Evolutionary conservation across 257 asterid species (phyloP), one percentile per base, ranked within the genome.

Genomic region (Penstemon davidsonii): DNA sequence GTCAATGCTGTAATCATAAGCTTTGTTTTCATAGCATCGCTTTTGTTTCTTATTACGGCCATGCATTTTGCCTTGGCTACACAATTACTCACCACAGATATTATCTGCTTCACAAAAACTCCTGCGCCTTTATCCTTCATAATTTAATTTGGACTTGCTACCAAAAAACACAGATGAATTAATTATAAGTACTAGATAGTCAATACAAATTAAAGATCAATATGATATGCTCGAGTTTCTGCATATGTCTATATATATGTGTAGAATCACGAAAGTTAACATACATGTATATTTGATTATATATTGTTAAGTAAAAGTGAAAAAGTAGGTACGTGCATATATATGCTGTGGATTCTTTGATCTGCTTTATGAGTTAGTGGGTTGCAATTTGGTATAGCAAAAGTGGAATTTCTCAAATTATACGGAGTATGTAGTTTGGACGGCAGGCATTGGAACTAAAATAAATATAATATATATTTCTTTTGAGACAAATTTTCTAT

Each of bases 21-120:
- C 50, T 76, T 82, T 0, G 88, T 78, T 66, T 71, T 86, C 10
- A 88, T 55, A 2, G 83, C 83, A 25, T 83, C 88, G 10, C 84
- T 67, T 81, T 88, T 85, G 78, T 50, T 62, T 33, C 81, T 67
- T n/a, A 85, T 59, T 60, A 85, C 68, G 59, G 85, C 84, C 73
- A 53, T 46, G 67, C 81, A 78, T 73, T 87, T 88, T 64, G 86
- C 69, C 69, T 78, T 84, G 42, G 82, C 83, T 0, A 84, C 9
- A 44, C 78, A 68, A 12, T 71, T 67, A 7, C 77, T 69, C 36
- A 88, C 41, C 57, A 76, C 58, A 5, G 86, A 81, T 4, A 81
- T 68, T 41, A 83, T 69, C 12, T 70, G 83, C 74, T 80, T 85
- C 60, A 79, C 62, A 49, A 82, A 15, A 12, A 13, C 25, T 50